Base-by-base conservation (phyloP, 176 grass and related monocot genomes). In the Guadua angustifolia region DNA sequence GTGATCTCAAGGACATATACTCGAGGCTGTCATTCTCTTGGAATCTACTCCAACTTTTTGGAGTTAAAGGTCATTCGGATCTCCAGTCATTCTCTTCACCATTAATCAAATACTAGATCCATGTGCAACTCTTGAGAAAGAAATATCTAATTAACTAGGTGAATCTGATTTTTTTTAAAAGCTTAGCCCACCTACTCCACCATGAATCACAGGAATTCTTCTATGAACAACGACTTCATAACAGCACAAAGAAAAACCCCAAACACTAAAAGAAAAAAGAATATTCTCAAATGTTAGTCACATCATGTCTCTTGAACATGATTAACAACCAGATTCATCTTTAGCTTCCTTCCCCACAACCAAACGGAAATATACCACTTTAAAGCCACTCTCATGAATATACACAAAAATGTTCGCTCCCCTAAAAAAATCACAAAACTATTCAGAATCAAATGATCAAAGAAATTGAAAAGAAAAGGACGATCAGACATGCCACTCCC, bases 1-100 rank as follows among this genome's bases (percentile, higher is more conserved):
- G 64, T 55, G 62, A 49, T 42, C 44, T 21, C 16, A 76, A 85
- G 47, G 75, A 38, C 69, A 74, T 74, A 18, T 12, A 56, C 81
- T 39, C 74, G 68, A 89, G 87, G 69, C 51, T 76, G 88, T 70
- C 82, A 81, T 85, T 89, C 87, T 85, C 82, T 85, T 85, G 87
- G 87, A 81, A 85, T 85, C 14, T 85, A 85, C 61, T 75, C 69
- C 61, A 55, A 70, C 70, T 36, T 81, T 89, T 68, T 25, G 52
- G 53, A 76, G 88, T 80, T 22, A 71, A 81, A 85, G 61, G 61
- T 22, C 39, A 73, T 63, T 55, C 19, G 59, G 80, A 84, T 81
- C 86, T 84, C 81, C 58, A 56, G 67, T 73, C 70, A 76, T 85
- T 85, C 71, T 51, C 87, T 6, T 58, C 16, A 89, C 40, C 44